Evolutionary conservation across 1,139 yeast genomes (phyloP), one percentile per base, ranked within the genome.

Genomic region (Lodderomyces parapsilosis): DNA sequence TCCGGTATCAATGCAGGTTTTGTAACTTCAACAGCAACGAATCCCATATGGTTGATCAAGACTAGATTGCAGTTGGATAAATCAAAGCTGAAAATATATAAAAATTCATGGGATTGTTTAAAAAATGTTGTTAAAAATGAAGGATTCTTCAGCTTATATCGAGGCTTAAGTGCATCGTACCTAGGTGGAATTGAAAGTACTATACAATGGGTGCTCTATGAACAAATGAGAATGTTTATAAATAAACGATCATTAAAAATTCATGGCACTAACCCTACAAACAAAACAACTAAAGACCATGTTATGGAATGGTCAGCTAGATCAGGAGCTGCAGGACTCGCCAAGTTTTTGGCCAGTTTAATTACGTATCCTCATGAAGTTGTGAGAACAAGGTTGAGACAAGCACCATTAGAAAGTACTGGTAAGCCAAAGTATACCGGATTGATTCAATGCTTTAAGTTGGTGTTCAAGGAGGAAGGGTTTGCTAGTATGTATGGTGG

Each of bases 331-430:
- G 99, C 99, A 1, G 99, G 99, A 40, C 82, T 90, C 33, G 99
- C 99, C 39, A 93, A 93, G 62, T 83, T 93, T 56, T 74, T 88
- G 51, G 99, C 99, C 1, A 88, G 97, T 11, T 75, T 93, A 45
- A 79, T 91, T 39, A 93, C 99, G 0, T 93, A 93, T 58, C 99
- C 99, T 2, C 99, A 93, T 59, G 99, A 93, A 67, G 99, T 93
- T 36, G 91, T 93, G 1, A 79, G 99, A 61, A 94, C 99, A 5
- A 77, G 99, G 56, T 74, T 94, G 52, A 81, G 99, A 71, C 99
- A 94, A 64, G 96, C 96, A 1, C 99, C 99, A 2, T 56, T 68
- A 39, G 69, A 74, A 49, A 79, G 80, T 32, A 79, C 86, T 47
- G 97, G 96, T 1, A 76, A 74, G 54, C 86, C 87, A 14, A 93